Base-by-base conservation (phyloP, 1,284 basidiomycete species). In the Tranzscheliella williamsii region DNA sequence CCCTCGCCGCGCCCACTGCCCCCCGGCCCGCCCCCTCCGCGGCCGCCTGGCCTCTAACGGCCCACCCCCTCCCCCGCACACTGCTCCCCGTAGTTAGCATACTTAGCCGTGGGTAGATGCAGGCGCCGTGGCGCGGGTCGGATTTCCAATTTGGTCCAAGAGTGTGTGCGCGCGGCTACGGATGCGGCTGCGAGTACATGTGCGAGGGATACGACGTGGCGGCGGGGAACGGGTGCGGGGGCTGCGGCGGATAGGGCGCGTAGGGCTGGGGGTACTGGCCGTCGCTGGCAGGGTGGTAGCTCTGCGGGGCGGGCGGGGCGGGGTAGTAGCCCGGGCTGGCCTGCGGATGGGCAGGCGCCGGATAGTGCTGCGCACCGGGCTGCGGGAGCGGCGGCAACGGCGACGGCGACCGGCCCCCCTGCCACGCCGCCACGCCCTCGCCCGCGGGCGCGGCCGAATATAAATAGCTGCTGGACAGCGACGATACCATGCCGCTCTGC, bases 11-110 rank as follows among this genome's bases (percentile, higher is more conserved):
- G 49, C 22, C 48, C 58, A 17, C 55, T 50, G 18, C 55, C 50
- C 22, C 62, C 61, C 16, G 60, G 60, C 1, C 60, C 60, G 15
- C 60, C 60, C 12, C 60, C 61, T 12, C 5, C 40, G 4, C 31
- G 62, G 9, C 62, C 62, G 6, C 56, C 62, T 12, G 57, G 62
- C 5, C 46, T 65, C 5, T 65, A 41, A 22, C n/a, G n/a, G n/a
- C n/a, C n/a, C n/a, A n/a, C n/a, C n/a, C n/a, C n/a, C n/a, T n/a
- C n/a, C n/a, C n/a, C n/a, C n/a, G n/a, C n/a, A n/a, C n/a, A n/a
- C n/a, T n/a, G n/a, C n/a, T n/a, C n/a, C n/a, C n/a, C n/a, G n/a
- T n/a, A n/a, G n/a, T n/a, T n/a, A n/a, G n/a, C n/a, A n/a, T n/a
- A n/a, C n/a, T n/a, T n/a, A n/a, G n/a, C n/a, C n/a, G n/a, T n/a